Base-by-base conservation (phyloP, 257 asterid genomes). In the Solanum sparsipilum region DNA sequence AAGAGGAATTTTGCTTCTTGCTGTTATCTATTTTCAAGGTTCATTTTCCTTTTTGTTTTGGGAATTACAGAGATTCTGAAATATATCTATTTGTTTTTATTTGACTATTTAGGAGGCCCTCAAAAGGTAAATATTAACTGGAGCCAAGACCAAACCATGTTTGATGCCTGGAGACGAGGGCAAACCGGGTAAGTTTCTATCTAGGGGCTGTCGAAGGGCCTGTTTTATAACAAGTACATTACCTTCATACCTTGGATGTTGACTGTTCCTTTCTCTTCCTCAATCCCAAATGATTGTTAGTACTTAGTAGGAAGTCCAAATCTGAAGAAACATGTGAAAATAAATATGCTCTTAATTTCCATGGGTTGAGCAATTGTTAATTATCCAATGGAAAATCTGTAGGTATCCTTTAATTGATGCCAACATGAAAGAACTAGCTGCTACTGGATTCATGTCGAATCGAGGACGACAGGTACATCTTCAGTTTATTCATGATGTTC, bases 401-500 rank as follows among this genome's bases (percentile, higher is more conserved):
- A 97, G 99, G 97, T 97, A 96, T 89, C 99, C 99, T 86, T 92
- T 97, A 27, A 79, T 97, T 44, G 99, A 97, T 93, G 98, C 98
- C 86, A 96, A 94, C 89, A 97, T 97, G 99, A 95, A 89, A 90
- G 99, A 97, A 88, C 89, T 97, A 78, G 90, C 86, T 58, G 73
- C 94, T 13, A 96, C 99, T 6, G 99, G 99, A 72, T 97, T 96
- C 96, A 97, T 97, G 98, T 97, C 99, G 12, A 97, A 97, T 92
- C 98, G 99, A 87, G 98, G 98, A 84, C 93, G 99, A 76, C 99
- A 96, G 97, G 99, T 94, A 90, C 71, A 25, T 38, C 27, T 74
- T 5, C 67, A 5, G 58, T 52, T 23, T 36, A 46, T 39, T 5
- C 11, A 56, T 3, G 5, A 23, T 65, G 7, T 73, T 52, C 18